Conservation (phyloP, 2,329 filamentous ascomycete genomes). For the Hymenoscyphus occultus region DNA sequence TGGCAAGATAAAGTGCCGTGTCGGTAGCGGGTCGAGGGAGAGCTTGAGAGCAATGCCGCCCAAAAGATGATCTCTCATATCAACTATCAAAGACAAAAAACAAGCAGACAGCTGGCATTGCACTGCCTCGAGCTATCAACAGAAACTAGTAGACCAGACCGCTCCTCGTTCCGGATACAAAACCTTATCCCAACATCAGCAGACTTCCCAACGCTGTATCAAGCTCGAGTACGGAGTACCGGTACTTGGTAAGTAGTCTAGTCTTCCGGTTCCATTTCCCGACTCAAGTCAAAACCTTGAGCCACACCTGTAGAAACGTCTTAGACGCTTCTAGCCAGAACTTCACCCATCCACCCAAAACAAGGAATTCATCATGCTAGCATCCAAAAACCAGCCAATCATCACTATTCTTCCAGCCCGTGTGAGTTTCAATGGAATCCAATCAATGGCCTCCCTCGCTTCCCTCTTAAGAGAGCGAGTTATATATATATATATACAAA, state of each 20-base stretch:
- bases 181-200: not conserved
- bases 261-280: too few species aligned
- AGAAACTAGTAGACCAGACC: not conserved
- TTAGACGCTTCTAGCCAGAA: not conserved
- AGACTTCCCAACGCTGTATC: not conserved
- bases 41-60: not conserved
- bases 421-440: not conserved
- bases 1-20: not conserved
- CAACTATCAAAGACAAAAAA: not conserved
- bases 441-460: not conserved
- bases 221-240: too few species aligned
- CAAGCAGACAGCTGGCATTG: not conserved
- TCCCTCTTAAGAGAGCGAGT: too few species aligned
- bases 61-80: conserved; percentile 2
- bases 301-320: not conserved
- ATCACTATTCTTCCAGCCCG: not conserved
- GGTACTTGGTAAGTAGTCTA: too few species aligned
- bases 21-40: not conserved
- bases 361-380: not conserved
- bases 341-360: not conserved
- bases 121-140: not conserved
- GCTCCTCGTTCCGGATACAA: not conserved
- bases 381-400: not conserved
- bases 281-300: not conserved
- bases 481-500: not conserved